phyloP scores from a whole-genome alignment of 345 rosid genomes.

The Trapa incisa region DNA sequence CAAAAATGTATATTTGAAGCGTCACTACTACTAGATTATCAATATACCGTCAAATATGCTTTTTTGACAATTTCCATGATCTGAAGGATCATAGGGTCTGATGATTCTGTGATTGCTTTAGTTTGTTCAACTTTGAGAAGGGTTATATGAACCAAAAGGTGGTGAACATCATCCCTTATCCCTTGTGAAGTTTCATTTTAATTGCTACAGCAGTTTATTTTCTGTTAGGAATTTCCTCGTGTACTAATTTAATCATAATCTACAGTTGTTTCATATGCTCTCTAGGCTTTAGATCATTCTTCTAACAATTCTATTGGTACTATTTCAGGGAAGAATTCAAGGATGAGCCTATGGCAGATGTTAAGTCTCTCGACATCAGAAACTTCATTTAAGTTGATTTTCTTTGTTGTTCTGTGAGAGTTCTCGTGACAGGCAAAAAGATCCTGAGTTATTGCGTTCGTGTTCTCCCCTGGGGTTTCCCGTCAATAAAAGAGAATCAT shows the following conservation, averaged over 20 bases:
- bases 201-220: background rate
- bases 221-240: background rate
- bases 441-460: background rate
- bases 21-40: background rate
- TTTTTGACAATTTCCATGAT: background rate
- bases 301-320: background rate
- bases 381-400: slow-evolving; percentile 49
- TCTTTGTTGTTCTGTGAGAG: slow-evolving; percentile 3
- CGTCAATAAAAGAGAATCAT: slow-evolving; percentile 2
- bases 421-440: background rate
- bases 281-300: background rate
- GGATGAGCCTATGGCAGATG: slow-evolving; percentile 66
- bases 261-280: background rate
- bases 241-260: background rate
- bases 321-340: slow-evolving; percentile 79
- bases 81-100: too few relatives aligned
- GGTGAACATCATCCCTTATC: background rate
- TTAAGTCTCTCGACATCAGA: slow-evolving; percentile 84
- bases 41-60: background rate
- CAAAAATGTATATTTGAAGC: too few relatives aligned
- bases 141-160: background rate
- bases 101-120: background rate
- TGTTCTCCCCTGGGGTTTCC: background rate
- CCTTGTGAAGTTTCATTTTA: background rate
- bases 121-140: background rate